Base-by-base conservation (phyloP, 1,284 basidiomycete genomes). In the Porodaedalea pini region DNA sequence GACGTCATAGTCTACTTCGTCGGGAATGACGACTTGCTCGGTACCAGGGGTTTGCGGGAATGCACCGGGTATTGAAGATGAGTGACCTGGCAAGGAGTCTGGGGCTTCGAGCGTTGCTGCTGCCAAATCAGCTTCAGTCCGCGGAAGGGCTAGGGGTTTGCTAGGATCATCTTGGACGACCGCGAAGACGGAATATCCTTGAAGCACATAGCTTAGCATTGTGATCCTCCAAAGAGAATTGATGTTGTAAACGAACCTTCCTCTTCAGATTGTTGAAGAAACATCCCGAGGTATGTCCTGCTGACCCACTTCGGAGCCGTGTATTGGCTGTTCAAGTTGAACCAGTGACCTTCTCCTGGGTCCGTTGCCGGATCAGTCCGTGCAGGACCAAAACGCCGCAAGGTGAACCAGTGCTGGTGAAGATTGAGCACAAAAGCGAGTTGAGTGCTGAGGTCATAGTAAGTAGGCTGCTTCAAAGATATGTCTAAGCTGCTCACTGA, bases 151-250 rank as follows among this genome's bases (percentile, higher is more conserved):
- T 31, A 81, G 70, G 4, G 72, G 69, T 17, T 66, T 72, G 2
- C 70, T 64, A 8, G 80, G 74, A 63, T 88, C 77, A 4, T 70
- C 68, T 61, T 82, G 83, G 10, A 80, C 74, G 0, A 96, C 83
- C 3, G 78, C 90, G 64, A 97, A 97, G 21, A 94, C 88, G 17
- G 92, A 94, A 71, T 96, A 97, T 0, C 94, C 94, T n/a, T 92
- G 57, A 31, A 41, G 3, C 34, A 7, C 10, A 27, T 39, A 50
- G 10, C 49, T 45, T 29, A 10, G 13, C n/a, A 23, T 56, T 23
- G 39, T 25, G 21, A 4, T 17, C 19, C 27, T 51, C n/a, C 11
- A 17, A 3, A 45, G 10, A 23, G 19, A 41, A 13, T 15, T 19
- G 3, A 40, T 39, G 7, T 10, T 17, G 31, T 36, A 32, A 21